Evolutionary conservation across 2,329 filamentous ascomycete species (phyloP), one percentile per base, ranked within the genome.

Genomic region (Colletotrichum orchidophilum): DNA sequence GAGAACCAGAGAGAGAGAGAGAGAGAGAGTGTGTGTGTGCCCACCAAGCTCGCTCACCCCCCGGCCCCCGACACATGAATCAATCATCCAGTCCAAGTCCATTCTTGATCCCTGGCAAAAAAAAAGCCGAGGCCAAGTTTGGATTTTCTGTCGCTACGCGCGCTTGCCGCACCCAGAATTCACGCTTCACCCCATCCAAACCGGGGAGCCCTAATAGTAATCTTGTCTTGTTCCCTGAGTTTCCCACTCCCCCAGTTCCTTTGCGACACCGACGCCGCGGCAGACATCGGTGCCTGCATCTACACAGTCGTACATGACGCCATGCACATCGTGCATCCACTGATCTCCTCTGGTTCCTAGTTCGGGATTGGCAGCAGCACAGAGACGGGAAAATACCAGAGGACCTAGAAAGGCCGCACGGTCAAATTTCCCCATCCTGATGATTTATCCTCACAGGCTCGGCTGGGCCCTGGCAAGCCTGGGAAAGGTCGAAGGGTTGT

Each of bases 211-310:
- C 62, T 65, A 49, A 35, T 52, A 15, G 39, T 46, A 46, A 46
- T 46, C 39, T 46, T 46, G 39, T 46, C 39, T 46, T n/a, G 39
- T 46, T 46, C 39, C 39, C 18, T n/a, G 18, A 46, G 50, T 52
- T 15, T 35, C 29, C 33, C 24, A 29, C 49, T 35, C 50, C 27
- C 63, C 55, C 33, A 55, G 62, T 65, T 59, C 15, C 29, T 21
- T 46, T 61, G 49, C 55, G 63, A 66, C 63, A 66, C 15, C 24
- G 57, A 62, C 63, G 29, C 50, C 55, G 52, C 57, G 50, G 52
- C 63, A 70, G 62, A 57, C 63, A 67, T 70, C 63, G 67, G 67
- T 70, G 67, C 67, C 67, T 70, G 67, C 67, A 67, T 70, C 52
- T 62, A 29, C 35, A 57, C 35, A 55, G 46, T 66, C 63, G 55